phyloP scores from a whole-genome alignment of 2,329 filamentous ascomycete genomes.

The Beauveria asiatica region DNA sequence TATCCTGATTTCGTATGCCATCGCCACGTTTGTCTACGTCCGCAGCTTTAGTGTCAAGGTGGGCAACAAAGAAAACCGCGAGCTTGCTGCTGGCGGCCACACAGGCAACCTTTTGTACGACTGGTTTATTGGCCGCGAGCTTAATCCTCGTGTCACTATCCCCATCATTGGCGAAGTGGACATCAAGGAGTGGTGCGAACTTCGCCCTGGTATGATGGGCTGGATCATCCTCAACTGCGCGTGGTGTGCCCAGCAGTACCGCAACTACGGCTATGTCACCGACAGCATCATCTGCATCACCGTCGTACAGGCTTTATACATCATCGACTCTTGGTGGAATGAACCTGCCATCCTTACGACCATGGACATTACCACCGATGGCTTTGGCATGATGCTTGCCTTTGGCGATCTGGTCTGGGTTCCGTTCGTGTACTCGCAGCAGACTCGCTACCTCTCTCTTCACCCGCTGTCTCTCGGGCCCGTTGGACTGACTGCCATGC shows the following conservation, averaged over 20 bases:
- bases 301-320: slow-evolving; percentile 70
- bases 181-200: slow-evolving; percentile 82
- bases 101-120: slow-evolving; percentile 85
- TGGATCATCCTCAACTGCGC: slow-evolving; percentile 82
- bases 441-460: slow-evolving; percentile 74
- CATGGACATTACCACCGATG: slow-evolving; percentile 88
- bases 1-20: slow-evolving; percentile 62
- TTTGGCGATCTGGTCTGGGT: slow-evolving; percentile 93
- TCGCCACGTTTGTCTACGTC: slow-evolving; percentile 74
- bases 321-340: slow-evolving; percentile 78
- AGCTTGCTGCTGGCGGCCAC: slow-evolving; percentile 74
- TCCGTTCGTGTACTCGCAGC: slow-evolving; percentile 79
- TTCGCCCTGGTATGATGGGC: slow-evolving; percentile 83
- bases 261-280: slow-evolving; percentile 71
- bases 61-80: slow-evolving; percentile 62
- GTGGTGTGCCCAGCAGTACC: slow-evolving; percentile 82
- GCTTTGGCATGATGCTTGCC: slow-evolving; percentile 89
- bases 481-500: slow-evolving; percentile 53
- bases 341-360: slow-evolving; percentile 85
- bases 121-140: slow-evolving; percentile 92
- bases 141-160: slow-evolving; percentile 77
- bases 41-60: slow-evolving; percentile 73
- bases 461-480: slow-evolving; percentile 74
- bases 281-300: slow-evolving; percentile 80
- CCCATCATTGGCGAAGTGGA: slow-evolving; percentile 79